These are phyloP conservation scores for Sindora glabra DNA, from an alignment of 306 rosid species.

Conservation along the genomic window DNA sequence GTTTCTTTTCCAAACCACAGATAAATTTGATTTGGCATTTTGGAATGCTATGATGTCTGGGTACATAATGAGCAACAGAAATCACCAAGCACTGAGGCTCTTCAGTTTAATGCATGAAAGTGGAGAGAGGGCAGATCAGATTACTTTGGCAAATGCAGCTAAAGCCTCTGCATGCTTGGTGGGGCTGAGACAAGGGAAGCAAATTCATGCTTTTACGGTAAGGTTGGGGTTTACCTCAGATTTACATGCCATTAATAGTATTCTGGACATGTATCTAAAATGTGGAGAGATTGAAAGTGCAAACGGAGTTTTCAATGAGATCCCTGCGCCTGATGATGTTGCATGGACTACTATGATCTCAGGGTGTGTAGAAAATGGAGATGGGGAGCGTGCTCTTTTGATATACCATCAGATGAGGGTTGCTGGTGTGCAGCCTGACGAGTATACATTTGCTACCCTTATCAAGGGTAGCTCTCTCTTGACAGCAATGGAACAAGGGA, in stretches of 20 bases:
- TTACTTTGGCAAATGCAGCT: conserved; percentile 59
- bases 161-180: conserved; percentile 64
- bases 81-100: conserved; percentile 46
- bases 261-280: conserved; percentile 75
- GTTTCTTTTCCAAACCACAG: conserved; percentile 35
- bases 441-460: conserved; percentile 73
- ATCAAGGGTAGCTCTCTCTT: conserved; percentile 63
- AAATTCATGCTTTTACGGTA: conserved; percentile 52
- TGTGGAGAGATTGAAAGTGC: conserved; percentile 73
- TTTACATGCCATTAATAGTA: conserved; percentile 50
- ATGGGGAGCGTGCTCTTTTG: conserved; percentile 52
- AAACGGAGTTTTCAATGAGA: conserved; percentile 37
- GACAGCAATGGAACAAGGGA: conserved; percentile 75
- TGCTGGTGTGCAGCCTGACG: conserved; percentile 61
- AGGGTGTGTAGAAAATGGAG: conserved; percentile 73
- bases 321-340: conserved; percentile 56
- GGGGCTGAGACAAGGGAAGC: conserved; percentile 55
- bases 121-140: conserved; percentile 44
- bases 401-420: conserved; percentile 65
- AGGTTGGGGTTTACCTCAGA: conserved; percentile 43
- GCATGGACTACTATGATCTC: conserved; percentile 92
- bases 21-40: conserved; percentile 59
- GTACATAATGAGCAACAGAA: conserved; percentile 30
- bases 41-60: conserved; percentile 89
- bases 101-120: conserved; percentile 38